Base-by-base conservation (phyloP, 768 basidiomycete species). In the Collybia mongolica region DNA sequence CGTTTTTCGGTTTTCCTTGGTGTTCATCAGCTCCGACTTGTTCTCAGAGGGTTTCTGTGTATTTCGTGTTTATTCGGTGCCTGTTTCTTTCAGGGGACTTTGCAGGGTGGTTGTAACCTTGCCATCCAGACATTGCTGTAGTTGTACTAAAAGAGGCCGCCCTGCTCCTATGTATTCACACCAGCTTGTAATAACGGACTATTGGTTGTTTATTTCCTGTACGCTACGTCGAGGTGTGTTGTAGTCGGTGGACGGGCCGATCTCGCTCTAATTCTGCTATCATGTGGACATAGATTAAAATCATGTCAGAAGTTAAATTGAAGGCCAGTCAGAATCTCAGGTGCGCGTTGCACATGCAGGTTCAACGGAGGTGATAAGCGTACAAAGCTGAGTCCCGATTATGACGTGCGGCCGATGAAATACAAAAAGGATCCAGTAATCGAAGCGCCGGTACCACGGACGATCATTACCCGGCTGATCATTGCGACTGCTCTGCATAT, bases 401-500 rank as follows among this genome's bases (percentile, higher is more conserved):
- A 17, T 19, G 32, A 41, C 29, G 11, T 12, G 35, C 39, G 18
- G 15, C 45, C 44, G 45, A 51, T 48, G 40, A 37, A 55, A 52
- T 20, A n/a, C 38, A 36, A 23, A n/a, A 20, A 35, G 20, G 48
- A 23, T 41, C 18, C 20, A 39, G 32, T 38, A 17, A 53, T 43
- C 20, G 38, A 44, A 40, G 18, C 15, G 35, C 7, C 17, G 20
- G 11, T 15, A 50, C 38, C 14, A 19, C 38, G 41, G 35, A 46
- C 14, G 32, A 32, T 32, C 32, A 32, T 32, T 32, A 32, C 11
- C 9, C 45, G 20, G 37, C 9, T 12, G 32, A 48, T 64, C 69
- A 84, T 60, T 80, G 73, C 5, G 82, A 69, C 58, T 89, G 86
- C 64, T 90, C 88, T 18, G 88, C 84, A 58, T 90, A 90, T 35